Evolutionary conservation across 164 flowering plant species (phyloP).

Genomic region (Annona squamosa): DNA sequence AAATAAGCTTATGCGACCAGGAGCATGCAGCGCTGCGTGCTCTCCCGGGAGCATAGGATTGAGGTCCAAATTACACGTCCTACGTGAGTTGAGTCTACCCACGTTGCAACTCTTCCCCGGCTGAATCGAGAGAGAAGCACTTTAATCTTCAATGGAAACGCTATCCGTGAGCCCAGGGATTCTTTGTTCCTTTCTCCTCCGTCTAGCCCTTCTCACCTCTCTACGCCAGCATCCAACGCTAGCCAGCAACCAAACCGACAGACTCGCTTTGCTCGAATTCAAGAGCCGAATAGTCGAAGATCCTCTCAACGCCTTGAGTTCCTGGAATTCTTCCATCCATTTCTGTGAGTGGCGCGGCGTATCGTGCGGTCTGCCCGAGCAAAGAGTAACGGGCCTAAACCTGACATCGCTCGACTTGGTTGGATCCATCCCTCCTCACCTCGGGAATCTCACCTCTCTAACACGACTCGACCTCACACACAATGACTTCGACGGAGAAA

Average conservation of each 20-base stretch:
- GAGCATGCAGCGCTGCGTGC: no score
- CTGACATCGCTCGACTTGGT: conserved; percentile 17
- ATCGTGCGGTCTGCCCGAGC: conserved; percentile 17
- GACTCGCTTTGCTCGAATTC: conserved; percentile 12
- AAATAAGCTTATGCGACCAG: no score
- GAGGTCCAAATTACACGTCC: no score
- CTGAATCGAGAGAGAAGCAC: no score
- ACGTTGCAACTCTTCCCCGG: no score
- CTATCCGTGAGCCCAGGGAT: neutral
- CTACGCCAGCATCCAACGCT: neutral
- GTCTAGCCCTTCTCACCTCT: neutral
- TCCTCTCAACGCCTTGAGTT: conserved; percentile 10
- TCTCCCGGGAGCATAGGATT: no score
- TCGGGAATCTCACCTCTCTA: conserved; percentile 43
- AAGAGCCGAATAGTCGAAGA: conserved; percentile 10
- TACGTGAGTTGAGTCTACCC: no score
- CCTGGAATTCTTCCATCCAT: conserved; percentile 18
- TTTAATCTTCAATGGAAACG: neutral
- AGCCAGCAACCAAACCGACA: conserved; percentile 12
- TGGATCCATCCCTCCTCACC: conserved; percentile 30
- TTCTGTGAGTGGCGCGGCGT: conserved; percentile 19
- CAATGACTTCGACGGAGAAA: conserved; percentile 25
- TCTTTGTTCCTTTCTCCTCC: neutral
- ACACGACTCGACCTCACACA: conserved; percentile 24
- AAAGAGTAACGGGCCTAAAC: conserved; percentile 25